Base-by-base conservation (phyloP, 176 grass and related monocot genomes). In the Miscanthus lutarioriparius region DNA sequence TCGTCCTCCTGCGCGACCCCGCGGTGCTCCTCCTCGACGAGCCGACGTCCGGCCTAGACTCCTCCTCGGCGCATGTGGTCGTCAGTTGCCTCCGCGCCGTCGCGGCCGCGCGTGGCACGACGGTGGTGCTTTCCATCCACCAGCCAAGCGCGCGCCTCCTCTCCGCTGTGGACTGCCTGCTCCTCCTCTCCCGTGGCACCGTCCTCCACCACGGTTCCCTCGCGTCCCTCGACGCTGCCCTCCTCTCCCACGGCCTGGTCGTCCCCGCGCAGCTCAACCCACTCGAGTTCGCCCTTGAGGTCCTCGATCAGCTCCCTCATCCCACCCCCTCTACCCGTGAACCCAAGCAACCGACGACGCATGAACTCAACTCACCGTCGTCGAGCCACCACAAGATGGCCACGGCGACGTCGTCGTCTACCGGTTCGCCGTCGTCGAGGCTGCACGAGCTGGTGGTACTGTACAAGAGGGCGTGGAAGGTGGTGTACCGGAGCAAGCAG, bases 71-170 rank as follows among this genome's bases (percentile, higher is more conserved):
- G 67, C 88, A 87, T 80, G 80, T 88, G 4, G 96, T 98, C 51
- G 64, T 98, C 22, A 69, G 94, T 19, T 95, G 91, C 19, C 93
- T 98, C 37, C 91, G 87, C 43, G 83, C 85, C 30, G 91, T 87
- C 7, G 91, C 96, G 36, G 91, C 83, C 1, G 64, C 88, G 2
- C 77, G 91, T 0, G 75, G 83, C 68, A 95, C 93, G 5, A 94
- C 96, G 15, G 89, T 98, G 23, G 80, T 98, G 51, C 62, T 95
- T 27, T 92, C 96, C 70, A 98, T 98, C 76, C 96, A 98, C 78
- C 96, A 98, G 67, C 96, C 96, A 0, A 98, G 96, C 71, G 89
- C 91, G 20, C 93, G 93, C 81, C 83, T 98, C 56, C 91, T 98
- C 89, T 93, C 96, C 25, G 74, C 78, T 7, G 85, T 98, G 40